These are phyloP conservation scores for Xylariales sp. DNA, from an alignment of 2,329 filamentous ascomycete genomes.

Conservation along the genomic window DNA sequence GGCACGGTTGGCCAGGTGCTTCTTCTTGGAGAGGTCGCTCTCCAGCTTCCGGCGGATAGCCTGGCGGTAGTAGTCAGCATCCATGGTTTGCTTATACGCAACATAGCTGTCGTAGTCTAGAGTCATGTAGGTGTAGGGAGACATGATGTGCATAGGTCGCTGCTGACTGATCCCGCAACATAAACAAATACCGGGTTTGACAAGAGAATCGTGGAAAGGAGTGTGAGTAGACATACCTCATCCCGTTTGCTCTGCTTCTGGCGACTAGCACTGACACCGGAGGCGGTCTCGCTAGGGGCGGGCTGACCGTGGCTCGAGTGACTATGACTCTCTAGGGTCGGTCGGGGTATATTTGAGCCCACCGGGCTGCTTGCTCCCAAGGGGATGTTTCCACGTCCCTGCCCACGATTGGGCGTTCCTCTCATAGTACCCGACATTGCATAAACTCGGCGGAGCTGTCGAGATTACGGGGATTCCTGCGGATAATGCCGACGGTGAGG, in stretches of 20 bases:
- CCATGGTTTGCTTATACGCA: conserved; percentile 35
- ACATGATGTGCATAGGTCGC: conserved; percentile 6
- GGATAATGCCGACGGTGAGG: conserved; percentile 21
- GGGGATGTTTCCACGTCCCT: conserved; percentile 66
- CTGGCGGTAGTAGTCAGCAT: conserved; percentile 63
- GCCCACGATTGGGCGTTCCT: conserved; percentile 73
- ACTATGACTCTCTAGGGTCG: conserved; percentile 69
- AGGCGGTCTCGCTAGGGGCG: conserved; percentile 71
- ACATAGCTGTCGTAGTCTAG: conserved; percentile 36
- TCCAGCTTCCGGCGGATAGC: conserved; percentile 97
- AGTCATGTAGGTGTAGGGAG: conserved; percentile 26
- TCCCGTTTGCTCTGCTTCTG: conserved; percentile 98
- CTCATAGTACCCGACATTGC: conserved; percentile 73
- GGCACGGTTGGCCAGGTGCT: conserved; percentile 79
- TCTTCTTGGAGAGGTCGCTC: conserved; percentile 98
- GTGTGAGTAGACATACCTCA: conserved; percentile 75
- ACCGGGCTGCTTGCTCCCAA: conserved; percentile 69
- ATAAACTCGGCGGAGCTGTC: conserved; percentile 45
- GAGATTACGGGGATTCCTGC: conserved; percentile 37
- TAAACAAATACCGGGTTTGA: conserved; percentile 20
- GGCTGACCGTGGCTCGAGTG: conserved; percentile 51
- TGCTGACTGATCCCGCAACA: conserved; percentile 5
- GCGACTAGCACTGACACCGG: conserved; percentile 85
- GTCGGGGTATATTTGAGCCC: conserved; percentile 76
- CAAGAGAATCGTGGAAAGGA: conserved; percentile 34